Base-by-base conservation (phyloP, 2,329 filamentous ascomycete genomes). In the Fusarium sp. region DNA sequence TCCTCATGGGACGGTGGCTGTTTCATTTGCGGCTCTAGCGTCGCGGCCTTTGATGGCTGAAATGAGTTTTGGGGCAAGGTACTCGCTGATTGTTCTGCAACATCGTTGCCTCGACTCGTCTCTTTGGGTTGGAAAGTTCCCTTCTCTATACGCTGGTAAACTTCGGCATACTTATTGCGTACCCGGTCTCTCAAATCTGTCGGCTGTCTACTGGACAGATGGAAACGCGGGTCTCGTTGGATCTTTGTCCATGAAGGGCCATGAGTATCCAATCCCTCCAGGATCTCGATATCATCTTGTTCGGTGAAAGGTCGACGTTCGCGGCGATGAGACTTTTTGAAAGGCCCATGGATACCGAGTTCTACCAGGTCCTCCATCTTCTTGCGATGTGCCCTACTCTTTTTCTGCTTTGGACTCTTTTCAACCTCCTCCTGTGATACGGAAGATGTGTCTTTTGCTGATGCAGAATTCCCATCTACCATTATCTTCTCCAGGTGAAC, bases 161-260 rank as follows among this genome's bases (percentile, higher is more conserved):
- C 84, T 15, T 83, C 83, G 4, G 87, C 85, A 67, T 88, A 88
- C 69, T 88, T 89, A 76, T 90, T 90, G 43, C 88, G 83, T 32
- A 90, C 82, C 22, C 88, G 82, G 66, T 90, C 88, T 63, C 88
- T 81, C 51, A 90, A 75, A 71, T 90, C 88, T 0, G 88, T 90
- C 2, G 88, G 87, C 66, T 88, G 85, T 44, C 88, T 81, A 60
- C 76, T 85, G 6, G 84, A 82, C n/a, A 90, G 78, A 61, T 87
- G 81, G 75, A 87, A 89, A 27, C 80, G 80, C 15, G 83, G 76
- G 62, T 90, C 87, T 35, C 87, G 82, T 72, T 89, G 87, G 20
- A 90, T 90, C 74, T 85, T 87, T 51, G 87, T 89, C 88, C 88
- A 90, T 10, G 87, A 84, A 10, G 88, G 86, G 1, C 88, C 88